Conservation (phyloP, 2,329 filamentous ascomycete genomes). For the Aspergillus sp. region DNA sequence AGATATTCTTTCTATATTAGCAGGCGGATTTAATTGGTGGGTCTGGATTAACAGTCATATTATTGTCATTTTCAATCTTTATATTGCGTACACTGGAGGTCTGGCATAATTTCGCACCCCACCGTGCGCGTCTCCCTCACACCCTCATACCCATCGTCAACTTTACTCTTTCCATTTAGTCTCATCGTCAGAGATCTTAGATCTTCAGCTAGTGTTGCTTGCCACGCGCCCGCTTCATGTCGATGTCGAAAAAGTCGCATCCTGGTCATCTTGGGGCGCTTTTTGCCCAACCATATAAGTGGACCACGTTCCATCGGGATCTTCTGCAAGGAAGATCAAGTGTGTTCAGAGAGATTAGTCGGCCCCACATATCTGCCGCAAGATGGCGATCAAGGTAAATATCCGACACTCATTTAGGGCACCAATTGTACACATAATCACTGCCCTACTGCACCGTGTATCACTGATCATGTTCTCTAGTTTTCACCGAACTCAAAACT, state of each 20-base stretch:
- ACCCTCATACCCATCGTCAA: too few species aligned
- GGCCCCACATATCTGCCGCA: background rate
- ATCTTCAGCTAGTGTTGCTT: background rate
- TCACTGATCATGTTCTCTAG: background rate
- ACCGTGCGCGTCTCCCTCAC: too few species aligned
- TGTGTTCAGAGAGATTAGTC: background rate
- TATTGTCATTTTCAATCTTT: too few species aligned
- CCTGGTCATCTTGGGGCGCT: background rate
- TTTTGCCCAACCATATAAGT: background rate
- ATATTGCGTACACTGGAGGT: too few species aligned
- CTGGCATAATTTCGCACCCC: too few species aligned
- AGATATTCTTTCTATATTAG: slow-evolving; percentile 3
- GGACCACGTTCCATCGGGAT: background rate
- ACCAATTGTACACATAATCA: background rate
- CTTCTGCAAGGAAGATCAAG: background rate
- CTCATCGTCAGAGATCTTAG: background rate
- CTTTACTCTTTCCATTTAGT: too few species aligned
- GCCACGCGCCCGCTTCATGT: background rate
- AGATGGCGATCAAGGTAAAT: background rate
- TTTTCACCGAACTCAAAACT: background rate
- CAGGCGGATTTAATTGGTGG: background rate
- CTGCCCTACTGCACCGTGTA: background rate
- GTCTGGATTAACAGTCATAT: too few species aligned
- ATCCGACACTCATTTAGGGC: too few species aligned
- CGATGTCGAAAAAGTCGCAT: background rate